Base-by-base conservation (phyloP, 2,329 filamentous ascomycete species). In the Apiospora arundinis region DNA sequence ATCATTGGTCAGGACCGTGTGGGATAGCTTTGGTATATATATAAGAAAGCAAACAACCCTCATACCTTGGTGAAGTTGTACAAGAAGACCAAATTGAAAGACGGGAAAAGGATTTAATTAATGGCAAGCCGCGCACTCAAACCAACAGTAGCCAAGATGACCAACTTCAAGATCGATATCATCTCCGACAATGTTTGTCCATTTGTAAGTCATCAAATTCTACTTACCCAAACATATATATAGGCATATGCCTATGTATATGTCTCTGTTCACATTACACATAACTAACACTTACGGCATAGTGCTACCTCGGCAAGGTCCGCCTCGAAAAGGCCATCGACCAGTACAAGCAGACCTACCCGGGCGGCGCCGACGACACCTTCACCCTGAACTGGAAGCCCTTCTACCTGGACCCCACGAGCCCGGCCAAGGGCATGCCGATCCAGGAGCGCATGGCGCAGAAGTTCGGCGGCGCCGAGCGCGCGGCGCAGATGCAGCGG, bases 141-240 rank as follows among this genome's bases (percentile, higher is more conserved):
- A 32, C 23, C 56, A 2, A 40, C 56, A n/a, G 8, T 63, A 23
- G 56, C 56, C 46, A 69, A 63, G 49, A 95, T 95, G 93, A 90
- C 91, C 25, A 89, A 90, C 77, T 93, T 95, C 84, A 89, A 90
- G 73, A 92, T 97, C 81, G 90, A 92, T 72, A 89, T 94, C 78
- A 90, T 95, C 72, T 93, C 89, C n/a, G 95, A 97, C 83, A 93
- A 90, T 2, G 89, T 96, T 76, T 97, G 94, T 80, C 92, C 93
- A 5, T 88, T 85, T 79, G 83, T 85, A 75, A 74, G 83, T 75
- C 11, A 44, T 45, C 11, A 28, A 44, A 73, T 66, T 75, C 72
- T 73, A 12, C 42, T 14, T 23, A 37, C 28, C 63, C 66, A 42
- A 42, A 28, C 32, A 63, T 16, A 40, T 37, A 63, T 28, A n/a